Base-by-base conservation (phyloP, 2,329 filamentous ascomycete genomes). In the Fusarium palustre region DNA sequence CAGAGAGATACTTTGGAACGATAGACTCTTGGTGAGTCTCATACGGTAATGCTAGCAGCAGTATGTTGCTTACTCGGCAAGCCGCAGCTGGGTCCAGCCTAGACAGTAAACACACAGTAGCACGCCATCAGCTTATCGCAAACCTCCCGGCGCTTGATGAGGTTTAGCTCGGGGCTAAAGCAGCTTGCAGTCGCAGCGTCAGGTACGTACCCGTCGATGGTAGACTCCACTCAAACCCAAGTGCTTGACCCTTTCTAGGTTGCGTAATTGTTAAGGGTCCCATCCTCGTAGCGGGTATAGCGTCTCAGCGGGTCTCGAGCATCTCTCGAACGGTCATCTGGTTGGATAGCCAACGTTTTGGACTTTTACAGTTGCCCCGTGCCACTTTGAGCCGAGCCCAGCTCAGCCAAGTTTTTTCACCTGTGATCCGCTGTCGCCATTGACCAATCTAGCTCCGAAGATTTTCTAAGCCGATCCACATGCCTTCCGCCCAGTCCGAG, bases 121-220 rank as follows among this genome's bases (percentile, higher is more conserved):
- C 71, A 71, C 66, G 69, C 59, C 73, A 73, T 75, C 73, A 75
- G 73, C 73, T 74, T 73, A 75, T 75, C 73, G 71, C 64, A 70
- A 69, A 74, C 71, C 59, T 73, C 64, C 73, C 66, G 71, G 64
- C 64, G 58, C 66, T 71, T 64, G 59, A 72, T 68, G 34, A 50
- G 63, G 71, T 36, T 61, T 74, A 75, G 73, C 55, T 38, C 46
- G 5, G 48, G 56, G 53, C 69, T 73, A 69, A 70, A 48, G 62
- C 52, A 50, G 39, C 30, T 52, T 46, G 33, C 61, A 60, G 48
- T 56, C 48, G 36, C 61, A 59, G 50, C 46, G 28, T 48, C 33
- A 63, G 58, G 68, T 73, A 73, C 70, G 70, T 73, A 72, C 64
- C 43, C 22, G 20, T 24, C 6, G n/a, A 63, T 58, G 55, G 68